Evolutionary conservation across 345 rosid species (phyloP), one percentile per base, ranked within the genome.

Genomic region (Nasturtium officinale): DNA sequence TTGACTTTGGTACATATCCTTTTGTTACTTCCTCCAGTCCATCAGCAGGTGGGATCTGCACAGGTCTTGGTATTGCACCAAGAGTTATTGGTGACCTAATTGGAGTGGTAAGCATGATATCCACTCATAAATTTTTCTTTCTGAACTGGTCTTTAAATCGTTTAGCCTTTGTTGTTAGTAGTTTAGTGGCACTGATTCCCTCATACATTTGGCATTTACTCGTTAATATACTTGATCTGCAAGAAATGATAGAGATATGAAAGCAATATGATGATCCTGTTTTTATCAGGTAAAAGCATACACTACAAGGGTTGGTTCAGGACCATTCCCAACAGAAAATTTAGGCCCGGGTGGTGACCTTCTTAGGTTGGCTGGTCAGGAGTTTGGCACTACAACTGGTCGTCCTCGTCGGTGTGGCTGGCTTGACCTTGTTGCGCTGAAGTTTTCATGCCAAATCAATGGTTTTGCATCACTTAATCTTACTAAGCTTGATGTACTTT

Each of bases 341-440:
- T 80, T 90, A 78, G 97, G 91, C 21, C 73, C 86, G 67, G 96
- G 87, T n/a, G 99, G 96, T 70, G 97, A 95, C 74, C 77, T 83
- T 66, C 97, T 95, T 23, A 82, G 97, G 83, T 79, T 83, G 77
- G 90, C 88, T 38, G 99, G 97, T 67, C 96, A 91, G 55, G 99
- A 90, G 82, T 91, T 95, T 79, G 99, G 99, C 67, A 91, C 99
- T 23, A 88, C 96, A 28, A 95, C 97, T 9, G 99, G 99, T 29
- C 99, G 97, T 46, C 99, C 99, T 79, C 96, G 99, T 35, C 96
- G 97, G 57, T 95, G 99, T 74, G 99, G 97, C 42, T 95, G 99
- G 99, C 97, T 95, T 7, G 99, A 95, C 81, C 66, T 95, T 54
- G 99, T 95, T 81, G 97, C 97, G 4, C 77, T 91, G 78, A 90